phyloP scores from a whole-genome alignment of 1,284 basidiomycete species.

The Xerocomus minutiporus region DNA sequence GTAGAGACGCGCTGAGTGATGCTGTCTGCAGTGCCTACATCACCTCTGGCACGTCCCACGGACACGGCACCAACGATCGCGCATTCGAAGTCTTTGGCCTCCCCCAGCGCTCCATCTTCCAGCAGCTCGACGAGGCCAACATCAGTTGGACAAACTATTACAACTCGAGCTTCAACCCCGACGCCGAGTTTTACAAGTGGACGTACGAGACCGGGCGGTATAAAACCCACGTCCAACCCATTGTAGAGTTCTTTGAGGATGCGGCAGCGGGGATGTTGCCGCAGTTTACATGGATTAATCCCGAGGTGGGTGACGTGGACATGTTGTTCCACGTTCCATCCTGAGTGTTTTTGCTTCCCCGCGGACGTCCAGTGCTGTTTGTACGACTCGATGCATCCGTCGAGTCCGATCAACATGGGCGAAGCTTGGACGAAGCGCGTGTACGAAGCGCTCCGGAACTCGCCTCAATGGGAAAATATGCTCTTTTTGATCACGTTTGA shows the following conservation, averaged over 20 bases:
- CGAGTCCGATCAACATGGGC: conserved; percentile 27
- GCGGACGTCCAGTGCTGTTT: conserved; percentile 16
- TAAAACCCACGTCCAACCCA: conserved; percentile 17
- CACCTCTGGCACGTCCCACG: conserved; percentile 26
- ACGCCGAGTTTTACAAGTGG: conserved; percentile 23
- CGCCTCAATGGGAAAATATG: conserved; percentile 21
- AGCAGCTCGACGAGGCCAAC: conserved; percentile 26
- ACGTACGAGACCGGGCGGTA: conserved; percentile 21
- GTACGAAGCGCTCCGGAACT: conserved; percentile 24
- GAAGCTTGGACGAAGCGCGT: conserved; percentile 23
- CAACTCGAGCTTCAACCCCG: conserved; percentile 27
- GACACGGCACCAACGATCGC: conserved; percentile 17
- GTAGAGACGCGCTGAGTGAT: background rate
- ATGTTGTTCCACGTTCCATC: background rate
- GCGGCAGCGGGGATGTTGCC: conserved; percentile 24
- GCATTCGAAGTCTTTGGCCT: conserved; percentile 21
- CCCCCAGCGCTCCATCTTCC: conserved; percentile 27
- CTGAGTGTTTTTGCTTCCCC: background rate
- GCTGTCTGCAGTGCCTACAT: conserved; percentile 19
- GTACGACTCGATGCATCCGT: conserved; percentile 28
- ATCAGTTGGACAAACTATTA: conserved; percentile 28
- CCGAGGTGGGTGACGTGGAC: conserved; percentile 14
- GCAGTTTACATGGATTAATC: conserved; percentile 27
- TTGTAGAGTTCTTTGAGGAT: conserved; percentile 18
- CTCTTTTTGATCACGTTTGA: conserved; percentile 26